Percentiles rank a stretch among this genome's conserved stretches.
Conservation (phyloP, 78 protist species). For the Dictyostelium brefeldianum region DNA sequence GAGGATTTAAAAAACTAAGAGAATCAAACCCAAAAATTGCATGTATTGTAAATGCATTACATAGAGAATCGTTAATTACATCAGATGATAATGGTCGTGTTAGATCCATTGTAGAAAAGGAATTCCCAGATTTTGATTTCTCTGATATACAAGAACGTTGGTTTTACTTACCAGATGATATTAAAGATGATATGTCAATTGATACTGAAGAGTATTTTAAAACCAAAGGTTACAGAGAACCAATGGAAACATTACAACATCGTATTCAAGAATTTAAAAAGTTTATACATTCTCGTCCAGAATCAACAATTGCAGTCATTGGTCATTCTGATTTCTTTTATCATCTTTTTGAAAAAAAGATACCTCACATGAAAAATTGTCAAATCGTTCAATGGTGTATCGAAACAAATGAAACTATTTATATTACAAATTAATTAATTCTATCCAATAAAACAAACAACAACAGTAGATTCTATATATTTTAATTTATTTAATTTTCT, state of each 20-base stretch:
- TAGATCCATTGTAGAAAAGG: constrained; percentile 18
- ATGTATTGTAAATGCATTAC: constrained; percentile 2
- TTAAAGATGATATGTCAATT: constrained; percentile 31
- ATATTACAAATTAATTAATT: not conserved
- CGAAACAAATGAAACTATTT: constrained; percentile 7
- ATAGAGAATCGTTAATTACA: constrained; percentile 29
- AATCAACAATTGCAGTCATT: constrained; percentile 35
- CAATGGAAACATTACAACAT: not conserved
- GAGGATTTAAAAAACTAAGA: constrained; percentile 36
- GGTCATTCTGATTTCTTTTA: constrained; percentile 67
- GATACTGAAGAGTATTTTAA: constrained; percentile 65
- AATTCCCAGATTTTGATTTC: constrained; percentile 48
- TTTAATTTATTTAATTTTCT: no score
- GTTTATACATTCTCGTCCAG: not conserved
- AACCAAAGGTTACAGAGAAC: constrained; percentile 44
- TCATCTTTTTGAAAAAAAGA: constrained; percentile 9
- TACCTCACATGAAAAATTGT: constrained; percentile 46
- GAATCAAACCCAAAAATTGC: not conserved
- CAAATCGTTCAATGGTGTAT: constrained; percentile 31
- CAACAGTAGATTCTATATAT: not conserved
- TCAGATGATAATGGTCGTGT: constrained; percentile 67
- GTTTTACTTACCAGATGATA: constrained; percentile 46
- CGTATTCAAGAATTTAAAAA: constrained; percentile 37
- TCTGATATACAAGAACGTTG: constrained; percentile 40
- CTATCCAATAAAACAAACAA: not conserved